Conservation (phyloP, 768 basidiomycete genomes). For the Trametes cingulata region DNA sequence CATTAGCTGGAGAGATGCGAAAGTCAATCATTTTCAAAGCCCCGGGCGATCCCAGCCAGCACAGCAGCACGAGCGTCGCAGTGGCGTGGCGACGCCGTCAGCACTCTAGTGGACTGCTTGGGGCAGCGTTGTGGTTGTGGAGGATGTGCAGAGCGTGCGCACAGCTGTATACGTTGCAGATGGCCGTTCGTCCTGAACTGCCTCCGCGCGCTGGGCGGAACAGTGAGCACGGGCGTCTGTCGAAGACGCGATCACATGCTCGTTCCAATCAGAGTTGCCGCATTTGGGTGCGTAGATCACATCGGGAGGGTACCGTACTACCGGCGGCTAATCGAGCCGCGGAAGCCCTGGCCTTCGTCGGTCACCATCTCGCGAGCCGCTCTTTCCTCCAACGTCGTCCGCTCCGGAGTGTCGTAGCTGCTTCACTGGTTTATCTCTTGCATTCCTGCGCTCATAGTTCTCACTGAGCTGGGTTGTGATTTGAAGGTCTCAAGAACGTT, state of each 20-base stretch:
- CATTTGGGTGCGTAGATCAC: background rate
- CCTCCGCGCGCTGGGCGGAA: no score
- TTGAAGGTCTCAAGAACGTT: no score
- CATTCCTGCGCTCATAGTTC: no score
- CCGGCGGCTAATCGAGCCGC: background rate
- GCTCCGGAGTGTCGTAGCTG: no score
- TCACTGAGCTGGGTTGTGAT: no score
- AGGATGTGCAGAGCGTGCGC: background rate
- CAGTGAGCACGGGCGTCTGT: background rate
- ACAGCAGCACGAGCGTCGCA: background rate
- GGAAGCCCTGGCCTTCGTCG: no score
- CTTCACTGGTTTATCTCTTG: no score
- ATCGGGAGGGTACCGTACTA: background rate
- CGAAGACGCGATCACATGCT: constrained; percentile 4
- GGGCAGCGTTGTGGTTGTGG: background rate
- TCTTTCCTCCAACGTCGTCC: no score
- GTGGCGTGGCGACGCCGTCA: background rate
- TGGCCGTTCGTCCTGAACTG: no score
- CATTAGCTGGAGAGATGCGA: background rate
- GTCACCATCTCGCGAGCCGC: no score
- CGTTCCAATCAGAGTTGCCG: background rate
- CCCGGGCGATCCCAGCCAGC: background rate
- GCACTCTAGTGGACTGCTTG: background rate
- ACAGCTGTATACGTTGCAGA: background rate
- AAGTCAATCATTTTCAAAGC: background rate